Conservation (phyloP, 352 stramenopile species). For the Peronosclerospora sorghi region DNA sequence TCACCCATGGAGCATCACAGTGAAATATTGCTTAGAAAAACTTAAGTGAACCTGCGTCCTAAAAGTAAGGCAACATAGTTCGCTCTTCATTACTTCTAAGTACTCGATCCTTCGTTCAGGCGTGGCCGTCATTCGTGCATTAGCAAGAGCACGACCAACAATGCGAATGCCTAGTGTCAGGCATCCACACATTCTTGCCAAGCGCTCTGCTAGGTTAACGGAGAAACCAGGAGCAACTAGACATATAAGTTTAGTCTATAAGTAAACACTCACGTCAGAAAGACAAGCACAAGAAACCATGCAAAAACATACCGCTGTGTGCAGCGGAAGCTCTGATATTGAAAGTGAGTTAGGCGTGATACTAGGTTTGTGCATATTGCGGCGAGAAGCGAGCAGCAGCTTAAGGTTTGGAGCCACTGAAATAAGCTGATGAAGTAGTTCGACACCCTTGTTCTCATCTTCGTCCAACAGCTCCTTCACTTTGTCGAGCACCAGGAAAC, state of each 20-base stretch:
- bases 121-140: constrained; percentile 57
- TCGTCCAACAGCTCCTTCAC: constrained; percentile 70
- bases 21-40: constrained; percentile 2
- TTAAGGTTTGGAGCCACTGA: constrained; percentile 56
- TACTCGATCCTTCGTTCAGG: too few relatives aligned
- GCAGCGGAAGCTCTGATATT: constrained; percentile 55
- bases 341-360: constrained; percentile 71
- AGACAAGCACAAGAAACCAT: not conserved
- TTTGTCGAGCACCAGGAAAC: constrained; percentile 70
- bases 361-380: constrained; percentile 65
- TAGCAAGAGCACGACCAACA: constrained; percentile 62
- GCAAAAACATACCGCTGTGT: constrained; percentile 37
- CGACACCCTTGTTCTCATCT: constrained; percentile 60
- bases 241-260: constrained; percentile 56
- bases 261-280: not conserved
- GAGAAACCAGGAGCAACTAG: constrained; percentile 55
- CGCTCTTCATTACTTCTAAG: too few relatives aligned
- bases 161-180: constrained; percentile 72
- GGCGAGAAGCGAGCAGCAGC: constrained; percentile 55
- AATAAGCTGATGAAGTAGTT: constrained; percentile 61
- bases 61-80: too few relatives aligned
- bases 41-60: not conserved
- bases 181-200: constrained; percentile 67
- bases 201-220: constrained; percentile 38
- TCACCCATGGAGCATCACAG: constrained; percentile 16